These are phyloP conservation scores for Sporothrix euskadiensis DNA, from an alignment of 2,329 filamentous ascomycete species.

Conservation along the genomic window DNA sequence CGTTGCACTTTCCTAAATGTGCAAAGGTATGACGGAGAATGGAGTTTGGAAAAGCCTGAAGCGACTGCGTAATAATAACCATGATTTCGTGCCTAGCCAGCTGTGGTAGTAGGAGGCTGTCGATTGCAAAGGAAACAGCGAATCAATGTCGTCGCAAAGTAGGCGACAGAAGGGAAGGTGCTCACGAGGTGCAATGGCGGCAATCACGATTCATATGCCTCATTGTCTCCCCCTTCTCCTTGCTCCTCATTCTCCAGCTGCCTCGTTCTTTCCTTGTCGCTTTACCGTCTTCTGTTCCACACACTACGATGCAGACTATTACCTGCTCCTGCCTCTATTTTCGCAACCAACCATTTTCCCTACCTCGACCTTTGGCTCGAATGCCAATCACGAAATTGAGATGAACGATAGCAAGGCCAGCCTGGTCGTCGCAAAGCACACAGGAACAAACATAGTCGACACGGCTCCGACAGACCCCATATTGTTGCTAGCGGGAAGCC, in stretches of 20 bases:
- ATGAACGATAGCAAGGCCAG: slow-evolving; percentile 7
- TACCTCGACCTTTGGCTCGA: neutral
- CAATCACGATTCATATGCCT: neutral
- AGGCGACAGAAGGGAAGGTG: neutral
- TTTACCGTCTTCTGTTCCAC: neutral
- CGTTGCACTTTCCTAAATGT: neutral
- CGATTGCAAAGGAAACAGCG: neutral
- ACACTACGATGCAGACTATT: neutral
- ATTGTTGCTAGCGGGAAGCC: slow-evolving; percentile 21
- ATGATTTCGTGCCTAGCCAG: neutral
- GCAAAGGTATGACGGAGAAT: neutral
- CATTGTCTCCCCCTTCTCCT: neutral
- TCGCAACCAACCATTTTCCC: no score
- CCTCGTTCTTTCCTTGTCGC: neutral
- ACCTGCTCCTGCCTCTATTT: neutral
- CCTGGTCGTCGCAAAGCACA: neutral
- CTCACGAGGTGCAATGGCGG: neutral
- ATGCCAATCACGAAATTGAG: neutral
- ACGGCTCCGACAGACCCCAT: neutral
- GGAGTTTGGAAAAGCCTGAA: neutral
- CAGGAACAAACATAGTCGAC: neutral
- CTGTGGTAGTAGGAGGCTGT: neutral
- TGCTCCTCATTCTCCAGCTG: neutral
- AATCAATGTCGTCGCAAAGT: neutral
- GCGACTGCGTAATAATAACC: neutral